Percentiles rank a stretch among this genome's conserved stretches.
phyloP scores from a whole-genome alignment of 2,329 filamentous ascomycete species.

The Fusarium virguliforme region DNA sequence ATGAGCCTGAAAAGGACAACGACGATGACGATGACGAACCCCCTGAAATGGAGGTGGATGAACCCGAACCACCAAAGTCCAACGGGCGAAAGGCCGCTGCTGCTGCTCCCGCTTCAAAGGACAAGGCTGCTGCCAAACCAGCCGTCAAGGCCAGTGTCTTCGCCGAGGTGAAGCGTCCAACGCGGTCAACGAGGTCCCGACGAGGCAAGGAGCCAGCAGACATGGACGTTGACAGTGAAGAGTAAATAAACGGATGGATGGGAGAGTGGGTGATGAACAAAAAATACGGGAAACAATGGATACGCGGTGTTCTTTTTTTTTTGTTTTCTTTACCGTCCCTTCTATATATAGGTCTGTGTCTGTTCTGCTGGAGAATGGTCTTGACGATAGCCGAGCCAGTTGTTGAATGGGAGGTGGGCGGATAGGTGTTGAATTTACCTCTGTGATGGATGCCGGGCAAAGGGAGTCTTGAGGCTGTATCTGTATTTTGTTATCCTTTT shows the following conservation, averaged over 20 bases:
- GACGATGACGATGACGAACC: conserved; percentile 31
- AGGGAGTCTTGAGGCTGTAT: conserved; percentile 47
- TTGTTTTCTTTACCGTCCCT: conserved; percentile 20
- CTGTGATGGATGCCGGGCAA: conserved; percentile 28
- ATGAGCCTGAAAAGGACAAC: conserved; percentile 14
- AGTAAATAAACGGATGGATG: conserved; percentile 38
- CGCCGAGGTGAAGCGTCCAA: conserved; percentile 42
- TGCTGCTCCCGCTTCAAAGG: conserved; percentile 37
- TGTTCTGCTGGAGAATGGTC: conserved; percentile 20
- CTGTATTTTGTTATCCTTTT: conserved; percentile 41
- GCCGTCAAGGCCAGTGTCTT: conserved; percentile 48
- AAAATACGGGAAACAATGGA: conserved; percentile 29
- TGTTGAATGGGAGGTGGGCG: conserved; percentile 21
- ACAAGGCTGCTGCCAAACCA: conserved; percentile 46
- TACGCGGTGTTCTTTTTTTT: conserved; percentile 32
- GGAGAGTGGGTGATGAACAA: conserved; percentile 10
- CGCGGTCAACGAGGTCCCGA: conserved; percentile 50
- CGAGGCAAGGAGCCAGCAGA: conserved; percentile 52
- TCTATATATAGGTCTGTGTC: conserved; percentile 35
- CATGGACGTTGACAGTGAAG: conserved; percentile 58
- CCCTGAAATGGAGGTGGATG: conserved; percentile 39
- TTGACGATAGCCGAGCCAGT: conserved; percentile 23
- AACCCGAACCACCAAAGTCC: conserved; percentile 44
- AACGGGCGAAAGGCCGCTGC: conserved; percentile 48
- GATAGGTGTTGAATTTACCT: conserved; percentile 27